Evolutionary conservation across 1,284 basidiomycete species (phyloP), one percentile per base, ranked within the genome.

Genomic region (Omphalotus olearius): DNA sequence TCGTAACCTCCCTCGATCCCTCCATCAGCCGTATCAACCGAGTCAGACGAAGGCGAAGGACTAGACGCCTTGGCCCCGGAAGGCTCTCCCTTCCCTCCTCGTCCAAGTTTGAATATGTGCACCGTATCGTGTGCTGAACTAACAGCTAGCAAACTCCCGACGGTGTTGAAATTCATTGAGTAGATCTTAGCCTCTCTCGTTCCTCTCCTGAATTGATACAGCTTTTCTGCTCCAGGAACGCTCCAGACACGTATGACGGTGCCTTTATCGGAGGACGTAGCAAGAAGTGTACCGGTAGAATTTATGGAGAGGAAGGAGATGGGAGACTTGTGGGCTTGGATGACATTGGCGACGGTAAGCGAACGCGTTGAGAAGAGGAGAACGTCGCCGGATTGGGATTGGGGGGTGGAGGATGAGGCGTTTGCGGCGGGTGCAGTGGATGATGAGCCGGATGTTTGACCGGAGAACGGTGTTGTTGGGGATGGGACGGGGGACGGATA

Each of bases 231-330:
- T 13, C 86, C 83, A 0, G 97, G 96, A 4, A 98, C 77, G 48
- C 82, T 83, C 79, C 95, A 99, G 3, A 99, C 93, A 40, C 96
- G 84, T 54, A 99, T 96, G 57, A 99, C 93, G 1, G 96, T 99
- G 37, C 56, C 56, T 46, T 98, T 98, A 55, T 97, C 94, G 0
- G 88, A 91, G 9, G 94, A 87, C 0, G 95, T 97, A 5, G 96
- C 97, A 18, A 99, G 85, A 56, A 98, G 76, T 0, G 92, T 92
- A 3, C 96, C 96, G 0, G 85, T 79, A 2, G 85, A 81, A 69
- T 96, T 98, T 66, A 99, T 80, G 1, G 91, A 79, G 35, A 99
- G 78, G 58, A 85, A 84, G 3, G 94, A 91, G 55, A 99, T 87
- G 1, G 95, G 92, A 1, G 94, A 74, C 71, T 98, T 98, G 76